Conservation (phyloP, 768 basidiomycete genomes). For the Phylloporus sp. region DNA sequence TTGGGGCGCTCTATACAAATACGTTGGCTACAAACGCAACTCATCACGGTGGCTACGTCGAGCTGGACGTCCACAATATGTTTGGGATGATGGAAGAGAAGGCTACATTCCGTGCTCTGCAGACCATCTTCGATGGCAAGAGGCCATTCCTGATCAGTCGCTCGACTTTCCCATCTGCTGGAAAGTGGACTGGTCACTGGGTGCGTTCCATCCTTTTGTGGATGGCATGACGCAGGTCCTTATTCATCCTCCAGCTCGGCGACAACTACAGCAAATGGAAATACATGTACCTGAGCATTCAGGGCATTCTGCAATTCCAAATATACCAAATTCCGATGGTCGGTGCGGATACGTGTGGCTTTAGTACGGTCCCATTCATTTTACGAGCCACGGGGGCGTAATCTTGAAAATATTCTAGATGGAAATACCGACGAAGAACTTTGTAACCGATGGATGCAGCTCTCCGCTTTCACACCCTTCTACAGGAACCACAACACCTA, state of each 20-base stretch:
- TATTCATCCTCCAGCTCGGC: conserved; percentile 45
- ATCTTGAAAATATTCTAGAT: conserved; percentile 10
- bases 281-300: conserved; percentile 64
- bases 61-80: conserved; percentile 66
- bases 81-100: conserved; percentile 71
- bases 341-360: conserved; percentile 60
- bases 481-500: conserved; percentile 72
- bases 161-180: conserved; percentile 63
- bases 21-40: conserved; percentile 70
- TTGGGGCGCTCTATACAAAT: conserved; percentile 47
- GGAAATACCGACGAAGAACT: conserved; percentile 76
- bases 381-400: neutral
- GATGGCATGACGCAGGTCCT: neutral
- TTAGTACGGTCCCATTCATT: conserved; percentile 19
- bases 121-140: conserved; percentile 48
- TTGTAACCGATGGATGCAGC: conserved; percentile 82
- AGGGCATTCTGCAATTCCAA: conserved; percentile 79
- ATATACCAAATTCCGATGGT: conserved; percentile 81
- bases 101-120: conserved; percentile 56
- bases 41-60: conserved; percentile 54
- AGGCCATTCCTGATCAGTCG: conserved; percentile 70
- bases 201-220: conserved; percentile 25
- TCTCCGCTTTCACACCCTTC: conserved; percentile 80
- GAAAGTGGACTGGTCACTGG: conserved; percentile 73
- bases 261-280: conserved; percentile 76